phyloP scores from a whole-genome alignment of 169 alveolate genomes.

The Plasmodium gonderi region DNA sequence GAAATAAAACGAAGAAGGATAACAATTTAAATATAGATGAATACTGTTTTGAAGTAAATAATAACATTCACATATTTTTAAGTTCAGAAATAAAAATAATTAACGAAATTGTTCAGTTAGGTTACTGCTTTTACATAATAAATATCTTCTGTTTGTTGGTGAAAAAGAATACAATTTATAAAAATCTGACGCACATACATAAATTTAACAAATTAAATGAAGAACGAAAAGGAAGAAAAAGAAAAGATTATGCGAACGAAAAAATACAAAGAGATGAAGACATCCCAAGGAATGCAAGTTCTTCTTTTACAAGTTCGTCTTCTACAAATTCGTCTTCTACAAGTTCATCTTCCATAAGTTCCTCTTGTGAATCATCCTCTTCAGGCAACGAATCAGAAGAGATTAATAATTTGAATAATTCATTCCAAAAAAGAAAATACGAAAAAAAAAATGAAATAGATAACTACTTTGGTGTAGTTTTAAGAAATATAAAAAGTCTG shows the following conservation, averaged over 20 bases:
- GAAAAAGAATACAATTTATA: conserved; percentile 63
- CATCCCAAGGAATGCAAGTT: neutral
- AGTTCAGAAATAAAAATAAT: conserved; percentile 75
- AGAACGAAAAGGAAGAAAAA: conserved; percentile 7
- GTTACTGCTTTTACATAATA: conserved; percentile 71
- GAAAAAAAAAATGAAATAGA: conserved; percentile 50
- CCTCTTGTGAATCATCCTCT: neutral
- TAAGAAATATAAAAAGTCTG: conserved; percentile 54
- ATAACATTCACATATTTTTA: conserved; percentile 76
- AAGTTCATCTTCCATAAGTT: conserved; percentile 7
- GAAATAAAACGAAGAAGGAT: conserved; percentile 55
- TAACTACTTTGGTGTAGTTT: conserved; percentile 75
- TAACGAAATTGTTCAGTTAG: conserved; percentile 74
- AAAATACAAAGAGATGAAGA: conserved; percentile 3
- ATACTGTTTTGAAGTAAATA: conserved; percentile 75
- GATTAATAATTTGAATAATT: conserved; percentile 13
- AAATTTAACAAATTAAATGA: conserved; percentile 65
- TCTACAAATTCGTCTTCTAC: too few species aligned
- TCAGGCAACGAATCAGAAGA: conserved; percentile 12
- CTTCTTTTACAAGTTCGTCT: neutral
- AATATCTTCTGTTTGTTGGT: conserved; percentile 66
- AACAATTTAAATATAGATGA: conserved; percentile 69
- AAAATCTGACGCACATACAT: conserved; percentile 68
- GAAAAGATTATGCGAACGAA: conserved; percentile 2
- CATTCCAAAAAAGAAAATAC: conserved; percentile 11